Conservation (phyloP, 23 red algal genomes). For the Cyanidiococcus yangmingshanensis region DNA sequence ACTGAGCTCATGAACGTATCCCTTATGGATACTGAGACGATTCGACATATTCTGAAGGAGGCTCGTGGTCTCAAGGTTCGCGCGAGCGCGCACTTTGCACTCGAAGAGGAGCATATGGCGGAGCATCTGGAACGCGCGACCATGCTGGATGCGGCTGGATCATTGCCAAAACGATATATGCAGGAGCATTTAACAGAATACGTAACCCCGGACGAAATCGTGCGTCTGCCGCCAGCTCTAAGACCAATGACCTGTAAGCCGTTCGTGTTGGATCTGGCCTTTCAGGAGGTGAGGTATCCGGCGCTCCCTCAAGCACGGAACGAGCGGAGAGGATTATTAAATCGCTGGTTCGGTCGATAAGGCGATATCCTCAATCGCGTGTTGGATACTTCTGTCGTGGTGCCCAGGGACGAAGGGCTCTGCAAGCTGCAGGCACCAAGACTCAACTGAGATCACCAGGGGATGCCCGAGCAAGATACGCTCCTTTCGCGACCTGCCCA, state of each 20-base stretch:
- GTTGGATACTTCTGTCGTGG: too few species aligned
- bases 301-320: not conserved
- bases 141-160: not conserved
- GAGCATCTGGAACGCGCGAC: not conserved
- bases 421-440: too few species aligned
- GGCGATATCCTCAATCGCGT: too few species aligned
- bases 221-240: not conserved
- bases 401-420: too few species aligned
- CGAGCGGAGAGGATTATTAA: not conserved
- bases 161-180: not conserved
- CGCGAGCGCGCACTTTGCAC: not conserved
- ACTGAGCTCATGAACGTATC: not conserved
- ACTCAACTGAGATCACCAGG: too few species aligned
- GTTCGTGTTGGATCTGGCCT: constrained; percentile 6
- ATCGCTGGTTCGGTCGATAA: not conserved
- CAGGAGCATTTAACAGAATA: not conserved
- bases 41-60: not conserved
- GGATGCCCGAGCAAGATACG: too few species aligned
- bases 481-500: too few species aligned
- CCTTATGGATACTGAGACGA: not conserved
- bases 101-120: not conserved
- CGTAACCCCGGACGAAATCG: not conserved
- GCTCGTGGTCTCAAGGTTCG: not conserved
- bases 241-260: not conserved
- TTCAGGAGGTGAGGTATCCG: not conserved